Evolutionary conservation across 179 eudicot species (phyloP).

Genomic region (Spergularia azorica): DNA sequence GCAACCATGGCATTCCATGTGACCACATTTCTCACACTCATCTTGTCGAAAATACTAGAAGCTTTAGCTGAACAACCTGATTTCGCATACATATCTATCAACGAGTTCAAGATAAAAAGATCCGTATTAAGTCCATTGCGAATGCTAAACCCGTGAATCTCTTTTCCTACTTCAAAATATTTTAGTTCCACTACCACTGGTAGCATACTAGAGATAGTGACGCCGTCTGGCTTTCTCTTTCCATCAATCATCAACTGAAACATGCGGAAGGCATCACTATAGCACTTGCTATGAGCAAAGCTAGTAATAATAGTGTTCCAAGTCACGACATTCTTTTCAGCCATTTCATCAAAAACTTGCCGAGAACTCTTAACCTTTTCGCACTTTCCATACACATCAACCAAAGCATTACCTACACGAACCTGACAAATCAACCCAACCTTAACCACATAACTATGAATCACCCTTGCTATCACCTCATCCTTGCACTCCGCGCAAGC

Average conservation of each 20-base stretch:
- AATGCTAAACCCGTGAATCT: slow-evolving; percentile 59
- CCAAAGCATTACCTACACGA: slow-evolving; percentile 52
- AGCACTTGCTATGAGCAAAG: slow-evolving; percentile 41
- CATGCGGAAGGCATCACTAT: slow-evolving; percentile 41
- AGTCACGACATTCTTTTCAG: slow-evolving; percentile 52
- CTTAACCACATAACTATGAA: slow-evolving; percentile 62
- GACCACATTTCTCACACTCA: slow-evolving; percentile 49
- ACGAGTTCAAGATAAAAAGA: slow-evolving; percentile 59
- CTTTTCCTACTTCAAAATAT: slow-evolving; percentile 47
- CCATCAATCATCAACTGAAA: slow-evolving; percentile 53
- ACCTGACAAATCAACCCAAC: slow-evolving; percentile 46
- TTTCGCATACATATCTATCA: slow-evolving; percentile 78
- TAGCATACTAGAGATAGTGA: slow-evolving; percentile 60
- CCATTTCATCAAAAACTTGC: slow-evolving; percentile 48
- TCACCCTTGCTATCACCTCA: slow-evolving; percentile 35
- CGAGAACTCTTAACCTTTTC: slow-evolving; percentile 32
- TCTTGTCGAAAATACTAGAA: slow-evolving; percentile 42
- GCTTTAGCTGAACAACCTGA: slow-evolving; percentile 43
- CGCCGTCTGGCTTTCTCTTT: slow-evolving; percentile 39
- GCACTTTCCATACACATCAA: slow-evolving; percentile 77
- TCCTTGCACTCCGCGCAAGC: slow-evolving; percentile 51
- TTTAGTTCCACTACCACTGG: slow-evolving; percentile 58
- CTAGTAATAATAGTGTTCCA: slow-evolving; percentile 67
- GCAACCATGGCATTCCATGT: slow-evolving; percentile 81
- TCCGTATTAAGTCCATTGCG: slow-evolving; percentile 53